Evolutionary conservation across 306 rosid genomes (phyloP), one percentile per base, ranked within the genome.

Genomic region (Vigna nakashimae): DNA sequence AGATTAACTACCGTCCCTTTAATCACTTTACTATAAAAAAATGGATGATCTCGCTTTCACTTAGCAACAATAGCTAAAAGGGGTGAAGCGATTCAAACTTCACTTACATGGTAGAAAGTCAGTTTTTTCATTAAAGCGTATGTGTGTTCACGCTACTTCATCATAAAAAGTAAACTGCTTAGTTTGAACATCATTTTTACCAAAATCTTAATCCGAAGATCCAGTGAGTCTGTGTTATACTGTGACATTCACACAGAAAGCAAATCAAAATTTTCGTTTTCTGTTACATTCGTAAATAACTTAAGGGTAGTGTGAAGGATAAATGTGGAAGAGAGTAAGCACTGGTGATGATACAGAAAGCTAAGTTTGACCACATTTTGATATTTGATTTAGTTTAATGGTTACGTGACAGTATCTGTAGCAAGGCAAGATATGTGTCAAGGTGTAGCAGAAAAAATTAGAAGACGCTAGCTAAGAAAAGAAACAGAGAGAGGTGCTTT

Each of bases 401-500:
- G 65, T 65, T 43, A 13, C 36, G 53, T 15, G 46, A 69, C 20
- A 30, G 34, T 26, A 52, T 73, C 38, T 60, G 22, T 46, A 60
- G 7, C 57, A 30, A 58, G 28, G 26, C 24, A 46, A 17, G 12
- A 7, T 14, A 0, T 63, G 9, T 26, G 60, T 76, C 50, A 45
- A 38, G 13, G 24, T 43, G 17, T n/a, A 52, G n/a, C 10, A 26
- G 51, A 32, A 81, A 59, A 75, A 71, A 49, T 52, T 17, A 55
- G 55, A 24, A 22, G 36, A 70, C 6, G 45, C 13, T 50, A 36
- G 38, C 17, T n/a, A 38, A 10, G 58, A 53, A 82, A 71, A 78
- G 77, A 69, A 68, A 82, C 9, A 86, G 24, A 5, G 28, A 53
- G 20, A 45, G 65, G 4, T 71, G 51, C 69, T 50, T 74, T 64